Evolutionary conservation across 1,284 basidiomycete genomes (phyloP), one percentile per base, ranked within the genome.

Genomic region (Apiotrichum porosum): DNA sequence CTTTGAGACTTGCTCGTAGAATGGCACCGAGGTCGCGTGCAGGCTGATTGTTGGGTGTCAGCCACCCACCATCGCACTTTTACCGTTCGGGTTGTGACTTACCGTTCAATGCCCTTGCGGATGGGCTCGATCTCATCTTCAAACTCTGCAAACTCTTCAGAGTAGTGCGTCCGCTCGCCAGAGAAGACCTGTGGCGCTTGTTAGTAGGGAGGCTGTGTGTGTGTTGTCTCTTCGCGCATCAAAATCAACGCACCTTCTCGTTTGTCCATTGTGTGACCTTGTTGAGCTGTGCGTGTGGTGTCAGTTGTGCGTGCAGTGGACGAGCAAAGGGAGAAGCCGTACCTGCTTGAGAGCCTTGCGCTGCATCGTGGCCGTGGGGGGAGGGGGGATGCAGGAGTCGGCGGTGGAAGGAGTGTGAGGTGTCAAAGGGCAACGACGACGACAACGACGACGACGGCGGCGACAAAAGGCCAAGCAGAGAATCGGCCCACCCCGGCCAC

Each of bases 111-210:
- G 28, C 85, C 85, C 23, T 78, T 76, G 54, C 79, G 79, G 33
- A 83, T 73, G 14, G 83, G 72, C 49, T 86, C 84, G 36, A 88
- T 79, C 59, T 87, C 85, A 56, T 76, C 75, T 68, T 86, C 84
- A 38, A 85, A 75, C 33, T 82, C 82, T 30, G 73, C 75, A 65
- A 87, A 83, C 51, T 85, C 83, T 24, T 80, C 79, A 2, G 81
- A 79, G 33, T 82, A 76, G 39, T 79, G 69, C 2, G 82, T 81
- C 75, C 83, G 86, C 45, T 69, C 69, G 49, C 80, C 78, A 14
- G 81, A 80, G 40, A 83, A 81, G 32, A 88, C 84, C 55, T 84
- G 32, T 3, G 19, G 30, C 23, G 18, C 6, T 14, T 12, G 18
- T 33, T 17, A 44, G 38, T 8, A 30, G 28, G 9, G 9, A 14